These are phyloP conservation scores for Durusdinium trenchii DNA, from an alignment of 73 alveolate species.

Conservation along the genomic window DNA sequence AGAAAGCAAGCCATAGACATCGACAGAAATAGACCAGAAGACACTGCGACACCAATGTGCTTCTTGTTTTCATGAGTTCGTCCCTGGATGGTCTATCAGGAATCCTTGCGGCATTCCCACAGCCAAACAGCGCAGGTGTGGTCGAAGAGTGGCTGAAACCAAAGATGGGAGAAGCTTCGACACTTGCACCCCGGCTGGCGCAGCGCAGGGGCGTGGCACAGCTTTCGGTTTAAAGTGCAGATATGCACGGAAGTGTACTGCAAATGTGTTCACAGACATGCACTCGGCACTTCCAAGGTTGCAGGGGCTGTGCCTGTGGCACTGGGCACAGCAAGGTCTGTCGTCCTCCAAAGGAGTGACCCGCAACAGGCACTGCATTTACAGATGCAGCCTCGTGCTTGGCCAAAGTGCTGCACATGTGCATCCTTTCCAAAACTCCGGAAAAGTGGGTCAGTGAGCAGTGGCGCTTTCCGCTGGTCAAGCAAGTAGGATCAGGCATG, in stretches of 20 bases:
- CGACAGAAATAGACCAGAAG: too few relatives aligned
- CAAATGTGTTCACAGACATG: background rate
- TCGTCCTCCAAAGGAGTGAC: background rate
- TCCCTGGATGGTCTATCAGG: too few relatives aligned
- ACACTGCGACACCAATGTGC: too few relatives aligned
- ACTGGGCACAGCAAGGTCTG: constrained; percentile 19
- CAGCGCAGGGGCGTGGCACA: background rate
- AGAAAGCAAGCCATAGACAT: background rate
- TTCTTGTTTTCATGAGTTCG: too few relatives aligned
- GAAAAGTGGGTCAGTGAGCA: too few relatives aligned
- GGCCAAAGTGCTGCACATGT: constrained; percentile 27
- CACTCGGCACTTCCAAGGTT: background rate
- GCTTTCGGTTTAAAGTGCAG: background rate
- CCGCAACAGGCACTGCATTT: background rate
- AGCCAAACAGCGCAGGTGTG: constrained; percentile 2
- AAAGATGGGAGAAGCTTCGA: constrained; percentile 49
- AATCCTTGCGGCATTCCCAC: too few relatives aligned
- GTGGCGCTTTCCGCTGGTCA: too few relatives aligned
- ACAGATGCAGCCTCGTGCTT: background rate
- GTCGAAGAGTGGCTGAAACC: constrained; percentile 43
- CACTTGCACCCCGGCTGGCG: constrained; percentile 13
- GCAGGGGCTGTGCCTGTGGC: constrained; percentile 70
- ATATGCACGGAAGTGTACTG: too few relatives aligned
- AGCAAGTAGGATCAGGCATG: too few relatives aligned
- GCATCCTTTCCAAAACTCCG: too few relatives aligned